Evolutionary conservation across 805 yeast genomes (phyloP).

Genomic region (Barnettozyma siamensis): DNA sequence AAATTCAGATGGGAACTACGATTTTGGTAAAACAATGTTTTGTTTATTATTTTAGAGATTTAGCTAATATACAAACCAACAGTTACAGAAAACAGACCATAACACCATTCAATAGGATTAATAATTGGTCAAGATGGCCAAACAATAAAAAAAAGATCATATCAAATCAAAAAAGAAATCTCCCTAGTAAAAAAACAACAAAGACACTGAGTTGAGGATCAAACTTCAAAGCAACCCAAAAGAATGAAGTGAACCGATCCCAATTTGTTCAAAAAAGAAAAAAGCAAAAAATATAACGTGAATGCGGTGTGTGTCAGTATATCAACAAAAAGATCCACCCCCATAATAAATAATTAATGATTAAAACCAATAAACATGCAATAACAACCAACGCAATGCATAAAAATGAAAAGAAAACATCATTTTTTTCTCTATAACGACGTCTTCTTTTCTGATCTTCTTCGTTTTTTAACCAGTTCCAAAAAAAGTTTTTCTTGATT

Average conservation of each 20-base stretch:
- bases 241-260: too few relatives aligned
- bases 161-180: background rate
- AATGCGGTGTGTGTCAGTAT: constrained; percentile 1
- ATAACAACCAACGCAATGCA: background rate
- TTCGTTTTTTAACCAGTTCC: too few relatives aligned
- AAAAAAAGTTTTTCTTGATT: background rate
- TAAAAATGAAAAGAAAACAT: background rate
- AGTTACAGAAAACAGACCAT: too few relatives aligned
- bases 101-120: too few relatives aligned
- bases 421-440: too few relatives aligned
- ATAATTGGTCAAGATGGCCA: background rate
- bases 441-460: too few relatives aligned
- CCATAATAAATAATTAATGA: constrained; percentile 17
- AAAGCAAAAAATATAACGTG: background rate
- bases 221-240: too few relatives aligned
- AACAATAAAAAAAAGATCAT: too few relatives aligned
- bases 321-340: constrained; percentile 16
- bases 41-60: background rate
- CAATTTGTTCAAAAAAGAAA: too few relatives aligned
- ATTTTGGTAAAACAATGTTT: too few relatives aligned
- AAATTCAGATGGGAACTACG: background rate
- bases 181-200: background rate
- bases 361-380: constrained; percentile 12
- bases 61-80: constrained; percentile 2
- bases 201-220: too few relatives aligned